These are phyloP conservation scores for Closterium sp. DNA, from an alignment of 139 green algal genomes.

Conservation along the genomic window DNA sequence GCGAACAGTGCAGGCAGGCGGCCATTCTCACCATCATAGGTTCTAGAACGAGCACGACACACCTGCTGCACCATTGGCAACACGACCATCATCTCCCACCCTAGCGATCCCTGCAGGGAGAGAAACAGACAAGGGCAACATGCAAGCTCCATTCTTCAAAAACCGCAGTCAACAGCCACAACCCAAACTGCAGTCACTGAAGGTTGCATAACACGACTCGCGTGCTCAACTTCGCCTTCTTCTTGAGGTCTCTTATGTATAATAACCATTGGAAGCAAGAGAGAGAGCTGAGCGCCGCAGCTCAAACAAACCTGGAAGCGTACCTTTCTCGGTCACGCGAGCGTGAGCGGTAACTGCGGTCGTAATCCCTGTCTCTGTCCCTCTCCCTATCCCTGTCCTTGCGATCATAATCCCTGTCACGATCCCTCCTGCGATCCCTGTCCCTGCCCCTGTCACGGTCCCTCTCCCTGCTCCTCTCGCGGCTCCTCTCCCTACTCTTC, in stretches of 20 bases:
- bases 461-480: slow-evolving; percentile 20
- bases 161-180: background rate
- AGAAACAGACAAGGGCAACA: background rate
- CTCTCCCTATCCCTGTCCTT: slow-evolving; percentile 34
- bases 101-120: background rate
- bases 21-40: background rate
- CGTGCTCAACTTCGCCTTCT: background rate
- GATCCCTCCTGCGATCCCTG: slow-evolving; percentile 22
- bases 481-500: slow-evolving; percentile 17
- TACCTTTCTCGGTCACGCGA: background rate
- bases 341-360: background rate
- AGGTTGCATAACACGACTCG: background rate
- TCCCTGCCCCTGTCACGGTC: slow-evolving; percentile 35
- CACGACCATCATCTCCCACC: background rate
- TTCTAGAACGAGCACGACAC: background rate
- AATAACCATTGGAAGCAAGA: background rate
- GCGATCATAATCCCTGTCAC: slow-evolving; percentile 3
- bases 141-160: background rate
- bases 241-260: background rate
- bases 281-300: background rate
- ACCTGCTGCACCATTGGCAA: no score
- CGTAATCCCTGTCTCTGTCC: slow-evolving; percentile 38
- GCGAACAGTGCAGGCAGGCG: background rate
- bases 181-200: background rate
- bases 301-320: background rate